Base-by-base conservation (phyloP, 1,284 basidiomycete genomes). In the Ustilago sp. region DNA sequence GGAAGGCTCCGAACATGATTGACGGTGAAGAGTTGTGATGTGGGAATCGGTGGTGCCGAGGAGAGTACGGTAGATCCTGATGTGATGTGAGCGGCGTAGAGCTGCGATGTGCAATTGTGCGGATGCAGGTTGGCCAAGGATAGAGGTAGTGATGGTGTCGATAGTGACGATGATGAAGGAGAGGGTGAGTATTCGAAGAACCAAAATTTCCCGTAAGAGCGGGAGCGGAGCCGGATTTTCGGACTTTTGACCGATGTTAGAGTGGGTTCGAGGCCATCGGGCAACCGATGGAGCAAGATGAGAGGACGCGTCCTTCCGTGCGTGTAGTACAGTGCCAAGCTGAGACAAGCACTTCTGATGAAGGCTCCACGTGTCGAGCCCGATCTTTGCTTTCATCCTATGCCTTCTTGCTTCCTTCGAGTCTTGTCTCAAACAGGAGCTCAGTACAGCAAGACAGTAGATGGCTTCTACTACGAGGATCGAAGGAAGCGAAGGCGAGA, bases 1-100 rank as follows among this genome's bases (percentile, higher is more conserved):
- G 87, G 88, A 90, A 94, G 72, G 92, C 91, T 34, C 80, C 83
- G 45, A 83, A 83, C 82, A 84, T 84, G 31, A 15, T 68, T 45
- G 17, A 9, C 7, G 17, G 4, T 17, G 36, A 7, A 17, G 31
- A 28, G 36, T 28, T 57, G 32, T 31, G 36, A 28, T 53, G 43
- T 45, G 15, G n/a, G 23, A 28, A 28, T 28, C 23, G 23, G 48
- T 23, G 51, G 13, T 47, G 28, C 15, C 23, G 28, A 8, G 19
- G 41, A 55, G 48, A 4, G 12, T 12, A 31, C 3, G 31, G 41
- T 45, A 19, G 43, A 7, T 6, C 7, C n/a, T 38, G 36, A 13
- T 13, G 36, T 38, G 23, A 38, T 38, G 36, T 38, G 36, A 28
- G 23, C 23, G 23, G 23, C 36, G 36, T 9, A n/a, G 43, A 19